Conservation (phyloP, 805 yeast genomes). For the Candida oleophila region DNA sequence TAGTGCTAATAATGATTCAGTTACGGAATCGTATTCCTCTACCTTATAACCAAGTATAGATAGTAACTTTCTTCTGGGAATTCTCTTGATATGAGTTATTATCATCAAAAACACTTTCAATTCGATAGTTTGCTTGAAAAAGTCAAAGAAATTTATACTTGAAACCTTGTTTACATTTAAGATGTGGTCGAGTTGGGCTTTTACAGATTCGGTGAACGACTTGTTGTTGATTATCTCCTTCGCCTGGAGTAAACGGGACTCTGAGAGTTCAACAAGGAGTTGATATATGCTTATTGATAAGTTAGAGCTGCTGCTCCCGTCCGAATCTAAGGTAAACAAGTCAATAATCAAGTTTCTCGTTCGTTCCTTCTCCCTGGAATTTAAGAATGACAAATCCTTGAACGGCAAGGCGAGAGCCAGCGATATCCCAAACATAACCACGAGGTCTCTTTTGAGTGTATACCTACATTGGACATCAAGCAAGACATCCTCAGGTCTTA, state of each 20-base stretch:
- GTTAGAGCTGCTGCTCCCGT: neutral
- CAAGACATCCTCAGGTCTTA: slow-evolving; percentile 2
- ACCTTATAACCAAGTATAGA: slow-evolving; percentile 25
- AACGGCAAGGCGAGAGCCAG: slow-evolving; percentile 29
- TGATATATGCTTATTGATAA: slow-evolving; percentile 2
- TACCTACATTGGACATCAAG: slow-evolving; percentile 3
- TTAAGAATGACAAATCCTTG: slow-evolving; percentile 23
- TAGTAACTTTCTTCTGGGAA: slow-evolving; percentile 21
- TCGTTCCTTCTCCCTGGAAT: slow-evolving; percentile 13
- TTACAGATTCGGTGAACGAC: neutral
- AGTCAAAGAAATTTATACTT: slow-evolving; percentile 17
- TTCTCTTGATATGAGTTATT: slow-evolving; percentile 22
- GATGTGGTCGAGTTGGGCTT: neutral
- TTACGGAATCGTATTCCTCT: slow-evolving; percentile 10
- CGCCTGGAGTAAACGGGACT: slow-evolving; percentile 17
- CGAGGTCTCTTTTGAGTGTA: slow-evolving; percentile 17
- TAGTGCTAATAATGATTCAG: slow-evolving; percentile 17
- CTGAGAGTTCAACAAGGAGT: slow-evolving; percentile 20
- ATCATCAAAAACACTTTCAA: slow-evolving; percentile 29
- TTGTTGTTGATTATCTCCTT: slow-evolving; percentile 6
- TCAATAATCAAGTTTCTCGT: slow-evolving; percentile 14
- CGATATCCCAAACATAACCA: slow-evolving; percentile 23
- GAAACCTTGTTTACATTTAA: neutral
- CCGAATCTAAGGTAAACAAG: slow-evolving; percentile 14
- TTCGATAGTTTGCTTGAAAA: slow-evolving; percentile 26